phyloP scores from a whole-genome alignment of 2,329 filamentous ascomycete species.

The Acrocalymma vagum region DNA sequence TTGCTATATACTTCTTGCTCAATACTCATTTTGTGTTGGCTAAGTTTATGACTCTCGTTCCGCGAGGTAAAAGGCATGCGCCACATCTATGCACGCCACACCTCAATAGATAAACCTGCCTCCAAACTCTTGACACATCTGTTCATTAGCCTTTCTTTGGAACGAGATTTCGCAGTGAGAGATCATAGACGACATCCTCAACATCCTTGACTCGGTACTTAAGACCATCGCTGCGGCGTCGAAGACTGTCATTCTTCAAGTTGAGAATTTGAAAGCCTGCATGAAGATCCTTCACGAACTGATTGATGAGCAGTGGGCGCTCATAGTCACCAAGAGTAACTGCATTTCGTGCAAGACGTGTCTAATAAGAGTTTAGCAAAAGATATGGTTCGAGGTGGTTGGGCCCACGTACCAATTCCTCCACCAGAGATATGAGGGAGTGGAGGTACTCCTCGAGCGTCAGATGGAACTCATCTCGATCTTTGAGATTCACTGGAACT shows the following conservation, averaged over 20 bases:
- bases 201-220: slow-evolving; percentile 99
- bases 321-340: slow-evolving; percentile 90
- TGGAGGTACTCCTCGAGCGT: slow-evolving; percentile 98
- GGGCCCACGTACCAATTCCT: slow-evolving; percentile 73
- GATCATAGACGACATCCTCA: slow-evolving; percentile 96
- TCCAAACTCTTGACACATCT: background rate
- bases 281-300: slow-evolving; percentile 94
- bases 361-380: slow-evolving; percentile 48
- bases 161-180: slow-evolving; percentile 85
- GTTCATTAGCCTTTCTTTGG: slow-evolving; percentile 34
- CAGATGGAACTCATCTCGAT: slow-evolving; percentile 89
- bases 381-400: background rate
- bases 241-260: slow-evolving; percentile 91
- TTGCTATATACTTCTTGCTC: no score
- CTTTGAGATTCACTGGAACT: slow-evolving; percentile 93
- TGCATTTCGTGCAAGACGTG: slow-evolving; percentile 90
- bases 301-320: slow-evolving; percentile 85
- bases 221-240: slow-evolving; percentile 88
- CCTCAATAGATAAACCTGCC: background rate
- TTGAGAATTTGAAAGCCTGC: slow-evolving; percentile 97
- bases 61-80: background rate
- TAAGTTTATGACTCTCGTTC: no score
- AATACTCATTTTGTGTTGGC: no score
- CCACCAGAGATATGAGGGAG: slow-evolving; percentile 83
- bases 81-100: slow-evolving; percentile 4